Conservation (phyloP, 306 rosid genomes). For the Pyrus pyrifolia region DNA sequence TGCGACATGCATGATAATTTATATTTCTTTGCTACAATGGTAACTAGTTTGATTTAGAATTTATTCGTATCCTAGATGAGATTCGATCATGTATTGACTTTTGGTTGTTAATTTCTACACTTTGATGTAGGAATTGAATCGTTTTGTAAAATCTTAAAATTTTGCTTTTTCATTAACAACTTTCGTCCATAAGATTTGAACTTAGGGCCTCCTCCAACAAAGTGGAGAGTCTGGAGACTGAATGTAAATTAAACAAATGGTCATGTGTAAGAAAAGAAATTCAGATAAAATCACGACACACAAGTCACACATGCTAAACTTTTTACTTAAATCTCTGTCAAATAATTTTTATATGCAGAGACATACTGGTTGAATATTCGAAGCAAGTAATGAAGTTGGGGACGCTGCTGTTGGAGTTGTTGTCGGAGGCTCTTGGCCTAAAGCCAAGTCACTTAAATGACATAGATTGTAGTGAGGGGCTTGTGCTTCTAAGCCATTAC, state of each 20-base stretch:
- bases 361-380: neutral
- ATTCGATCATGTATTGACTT: neutral
- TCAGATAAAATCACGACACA: neutral
- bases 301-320: too few species aligned
- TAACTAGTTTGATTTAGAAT: neutral
- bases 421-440: slow-evolving; percentile 13
- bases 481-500: slow-evolving; percentile 2
- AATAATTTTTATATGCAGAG: neutral
- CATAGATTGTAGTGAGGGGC: slow-evolving; percentile 16
- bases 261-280: neutral
- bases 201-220: neutral
- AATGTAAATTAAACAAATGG: neutral
- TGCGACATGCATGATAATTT: neutral
- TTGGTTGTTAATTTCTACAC: neutral
- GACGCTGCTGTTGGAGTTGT: slow-evolving; percentile 9
- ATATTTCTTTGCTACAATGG: neutral
- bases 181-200: too few species aligned
- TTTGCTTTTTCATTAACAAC: neutral
- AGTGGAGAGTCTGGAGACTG: too few species aligned
- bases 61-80: neutral
- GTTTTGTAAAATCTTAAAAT: too few species aligned
- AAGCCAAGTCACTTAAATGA: neutral
- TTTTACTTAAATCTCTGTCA: neutral
- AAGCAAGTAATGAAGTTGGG: slow-evolving; percentile 28
- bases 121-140: neutral